Evolutionary conservation across 2,329 filamentous ascomycete genomes (phyloP), one percentile per base, ranked within the genome.

Genomic region (Exophiala sp.): DNA sequence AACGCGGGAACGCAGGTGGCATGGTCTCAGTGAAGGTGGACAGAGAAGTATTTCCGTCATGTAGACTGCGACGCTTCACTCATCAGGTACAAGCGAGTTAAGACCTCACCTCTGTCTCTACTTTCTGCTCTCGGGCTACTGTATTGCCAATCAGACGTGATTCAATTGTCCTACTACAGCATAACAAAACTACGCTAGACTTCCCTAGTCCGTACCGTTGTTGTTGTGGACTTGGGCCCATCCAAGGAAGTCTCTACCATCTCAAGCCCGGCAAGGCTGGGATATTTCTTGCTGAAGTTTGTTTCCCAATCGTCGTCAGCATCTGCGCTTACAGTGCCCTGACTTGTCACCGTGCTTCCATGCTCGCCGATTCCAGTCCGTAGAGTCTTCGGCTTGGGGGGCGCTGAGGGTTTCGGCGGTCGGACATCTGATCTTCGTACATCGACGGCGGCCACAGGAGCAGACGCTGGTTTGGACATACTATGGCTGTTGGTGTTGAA

Each of bases 281-380:
- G 91, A 68, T 89, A 96, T 51, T 88, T 76, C 68, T 89, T 89
- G 53, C 83, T 84, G 65, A 97, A 96, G 63, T 87, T 78, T 18
- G 70, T 69, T 55, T 83, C 79, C 74, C 77, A 80, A 50, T 82
- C 79, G 68, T 89, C 86, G 16, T 34, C 62, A 46, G 14, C 58
- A 60, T 18, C 59, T 60, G 21, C 49, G 46, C 34, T 40, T 29
- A 34, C 13, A 24, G 43, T 35, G 42, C 52, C 52, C 46, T 65
- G 56, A 63, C 57, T 50, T 62, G 58, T 43, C 65, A 57, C 46
- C 65, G 49, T 62, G 50, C 46, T 45, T 57, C 53, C 50, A 60
- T 51, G 32, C 60, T 50, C 55, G 48, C 48, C 23, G 49, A 53
- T 65, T 2, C 73, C 74, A 3, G 73, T 78, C 16, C 76, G 73